A percentile compares a stretch with the other conserved stretches of the same genome.
Evolutionary conservation across 2,329 filamentous ascomycete species (phyloP).

Genomic region (Sclerotinia nivalis): DNA sequence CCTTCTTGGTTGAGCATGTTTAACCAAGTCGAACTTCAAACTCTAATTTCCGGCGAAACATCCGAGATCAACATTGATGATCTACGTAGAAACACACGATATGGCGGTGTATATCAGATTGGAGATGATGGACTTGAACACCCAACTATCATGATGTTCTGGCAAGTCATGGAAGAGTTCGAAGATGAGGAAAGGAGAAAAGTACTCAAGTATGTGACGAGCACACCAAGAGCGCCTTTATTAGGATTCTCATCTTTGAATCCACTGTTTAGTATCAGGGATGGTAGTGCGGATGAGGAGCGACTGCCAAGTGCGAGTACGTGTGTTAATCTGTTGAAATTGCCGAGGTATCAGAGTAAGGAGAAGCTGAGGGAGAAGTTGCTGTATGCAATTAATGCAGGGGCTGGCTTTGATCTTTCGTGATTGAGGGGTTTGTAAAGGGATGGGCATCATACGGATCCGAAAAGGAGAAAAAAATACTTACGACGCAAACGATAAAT

Average conservation of each 20-base stretch:
- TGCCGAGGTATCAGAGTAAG: constrained; percentile 76
- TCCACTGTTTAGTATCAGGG: constrained; percentile 85
- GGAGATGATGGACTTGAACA: constrained; percentile 90
- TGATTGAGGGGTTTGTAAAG: constrained; percentile 14
- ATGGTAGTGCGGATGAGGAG: constrained; percentile 73
- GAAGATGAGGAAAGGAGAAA: constrained; percentile 76
- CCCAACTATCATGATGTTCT: constrained; percentile 82
- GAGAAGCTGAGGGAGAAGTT: constrained; percentile 73
- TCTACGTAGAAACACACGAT: constrained; percentile 78
- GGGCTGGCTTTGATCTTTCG: constrained; percentile 83
- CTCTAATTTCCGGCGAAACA: constrained; percentile 84
- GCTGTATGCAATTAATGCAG: constrained; percentile 84
- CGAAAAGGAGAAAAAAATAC: neutral
- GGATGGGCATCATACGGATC: neutral
- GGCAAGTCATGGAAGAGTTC: constrained; percentile 80
- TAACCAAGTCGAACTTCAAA: constrained; percentile 93
- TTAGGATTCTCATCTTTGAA: constrained; percentile 85
- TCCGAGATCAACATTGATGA: constrained; percentile 86
- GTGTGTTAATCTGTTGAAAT: constrained; percentile 90
- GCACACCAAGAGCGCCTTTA: constrained; percentile 84
- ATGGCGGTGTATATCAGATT: constrained; percentile 83
- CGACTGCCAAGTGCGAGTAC: constrained; percentile 91
- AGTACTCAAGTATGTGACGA: constrained; percentile 94
- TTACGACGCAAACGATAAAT: constrained; percentile 16
- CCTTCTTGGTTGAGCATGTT: constrained; percentile 98